Conservation (phyloP, 2,329 filamentous ascomycete genomes). For the Hypoxylon sp. region DNA sequence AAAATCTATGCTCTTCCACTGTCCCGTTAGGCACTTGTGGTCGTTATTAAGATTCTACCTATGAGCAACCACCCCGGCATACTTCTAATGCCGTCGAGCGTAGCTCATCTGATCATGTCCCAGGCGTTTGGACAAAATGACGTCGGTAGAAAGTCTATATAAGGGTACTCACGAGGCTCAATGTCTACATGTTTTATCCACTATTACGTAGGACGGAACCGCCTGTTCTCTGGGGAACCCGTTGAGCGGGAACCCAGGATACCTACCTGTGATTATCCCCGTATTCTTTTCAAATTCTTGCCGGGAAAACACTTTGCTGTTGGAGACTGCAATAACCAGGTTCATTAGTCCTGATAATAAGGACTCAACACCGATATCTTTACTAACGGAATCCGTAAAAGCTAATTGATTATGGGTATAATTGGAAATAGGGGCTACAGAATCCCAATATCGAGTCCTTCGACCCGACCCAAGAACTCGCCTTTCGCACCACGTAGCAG, state of each 20-base stretch:
- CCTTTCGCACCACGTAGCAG: slow-evolving; percentile 76
- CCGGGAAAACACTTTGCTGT: background rate
- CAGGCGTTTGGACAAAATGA: slow-evolving; percentile 1
- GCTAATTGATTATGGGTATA: background rate
- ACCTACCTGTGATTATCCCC: too few relatives aligned
- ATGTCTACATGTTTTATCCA: background rate
- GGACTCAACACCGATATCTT: background rate
- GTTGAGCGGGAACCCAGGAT: too few relatives aligned
- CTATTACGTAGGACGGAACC: background rate
- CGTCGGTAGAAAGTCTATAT: slow-evolving; percentile 1
- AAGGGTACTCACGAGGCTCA: too few relatives aligned
- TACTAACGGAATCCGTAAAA: background rate
- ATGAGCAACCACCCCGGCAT: background rate
- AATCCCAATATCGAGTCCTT: slow-evolving; percentile 59
- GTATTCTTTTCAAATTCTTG: background rate
- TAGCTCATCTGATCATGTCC: background rate
- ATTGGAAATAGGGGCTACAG: slow-evolving; percentile 41
- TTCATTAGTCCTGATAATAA: too few relatives aligned
- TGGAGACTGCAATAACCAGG: background rate
- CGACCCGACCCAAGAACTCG: slow-evolving; percentile 73
- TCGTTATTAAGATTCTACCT: background rate
- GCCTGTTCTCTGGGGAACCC: too few relatives aligned
- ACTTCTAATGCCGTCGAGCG: background rate
- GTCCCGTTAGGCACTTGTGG: background rate
- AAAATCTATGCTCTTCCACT: background rate